These are phyloP conservation scores for Zarea fungicola DNA, from an alignment of 2,329 filamentous ascomycete genomes.

Conservation along the genomic window DNA sequence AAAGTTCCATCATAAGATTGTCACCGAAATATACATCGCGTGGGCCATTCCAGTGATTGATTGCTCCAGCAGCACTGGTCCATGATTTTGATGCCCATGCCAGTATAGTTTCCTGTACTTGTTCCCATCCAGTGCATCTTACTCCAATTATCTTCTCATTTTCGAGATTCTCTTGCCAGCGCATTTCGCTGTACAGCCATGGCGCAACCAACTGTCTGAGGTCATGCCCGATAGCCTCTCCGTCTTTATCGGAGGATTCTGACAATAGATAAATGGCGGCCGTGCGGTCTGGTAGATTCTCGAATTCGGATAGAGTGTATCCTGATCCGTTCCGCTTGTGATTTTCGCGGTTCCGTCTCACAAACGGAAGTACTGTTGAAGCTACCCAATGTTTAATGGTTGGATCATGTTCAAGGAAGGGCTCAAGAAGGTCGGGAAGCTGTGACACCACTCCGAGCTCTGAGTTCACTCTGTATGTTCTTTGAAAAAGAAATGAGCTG, in stretches of 20 bases:
- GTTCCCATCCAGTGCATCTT: constrained; percentile 60
- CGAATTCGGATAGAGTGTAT: constrained; percentile 58
- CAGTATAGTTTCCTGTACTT: constrained; percentile 62
- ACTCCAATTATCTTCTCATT: constrained; percentile 22
- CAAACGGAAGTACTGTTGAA: constrained; percentile 61
- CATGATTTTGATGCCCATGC: constrained; percentile 55
- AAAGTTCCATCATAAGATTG: constrained; percentile 51
- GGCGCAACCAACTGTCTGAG: constrained; percentile 64
- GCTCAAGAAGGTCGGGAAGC: constrained; percentile 60
- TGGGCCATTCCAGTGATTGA: constrained; percentile 71
- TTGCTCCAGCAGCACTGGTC: constrained; percentile 53
- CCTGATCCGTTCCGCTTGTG: constrained; percentile 47
- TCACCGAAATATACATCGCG: constrained; percentile 63
- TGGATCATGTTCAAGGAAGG: constrained; percentile 59
- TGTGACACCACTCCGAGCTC: constrained; percentile 68
- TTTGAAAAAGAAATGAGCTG: constrained; percentile 60
- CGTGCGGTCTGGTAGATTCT: constrained; percentile 51
- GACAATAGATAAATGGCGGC: constrained; percentile 59
- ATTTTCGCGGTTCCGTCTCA: constrained; percentile 66
- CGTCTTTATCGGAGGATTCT: constrained; percentile 41
- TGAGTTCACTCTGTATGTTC: constrained; percentile 63
- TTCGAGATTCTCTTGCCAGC: constrained; percentile 38
- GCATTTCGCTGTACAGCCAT: constrained; percentile 63
- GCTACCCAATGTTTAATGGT: constrained; percentile 64
- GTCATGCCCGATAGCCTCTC: constrained; percentile 53